Conservation (phyloP, 2,329 filamentous ascomycete genomes). For the Chaetomiaceae sp. region DNA sequence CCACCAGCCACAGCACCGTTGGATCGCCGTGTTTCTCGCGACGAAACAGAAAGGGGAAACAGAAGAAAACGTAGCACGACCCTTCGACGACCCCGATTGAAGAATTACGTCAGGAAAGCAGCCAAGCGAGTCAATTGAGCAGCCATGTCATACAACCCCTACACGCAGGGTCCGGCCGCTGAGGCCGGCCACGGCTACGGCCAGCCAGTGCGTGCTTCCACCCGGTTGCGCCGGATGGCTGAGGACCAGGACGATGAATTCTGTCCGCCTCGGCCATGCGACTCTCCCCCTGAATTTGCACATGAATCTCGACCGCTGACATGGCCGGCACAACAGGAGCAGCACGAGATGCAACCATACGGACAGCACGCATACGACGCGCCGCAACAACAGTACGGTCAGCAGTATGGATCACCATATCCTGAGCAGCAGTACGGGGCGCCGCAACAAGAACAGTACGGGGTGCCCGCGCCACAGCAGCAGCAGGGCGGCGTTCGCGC, state of each 20-base stretch:
- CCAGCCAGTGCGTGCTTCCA: constrained; percentile 40
- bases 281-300: neutral
- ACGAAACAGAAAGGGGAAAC: too few relatives aligned
- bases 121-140: constrained; percentile 9
- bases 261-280: neutral
- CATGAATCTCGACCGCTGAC: constrained; percentile 7
- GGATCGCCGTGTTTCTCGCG: neutral
- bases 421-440: constrained; percentile 20
- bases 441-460: constrained; percentile 11
- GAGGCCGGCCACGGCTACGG: constrained; percentile 44
- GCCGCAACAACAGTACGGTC: constrained; percentile 4
- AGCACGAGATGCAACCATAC: constrained; percentile 54
- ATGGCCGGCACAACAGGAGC: constrained; percentile 32
- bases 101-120: constrained; percentile 15
- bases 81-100: too few relatives aligned
- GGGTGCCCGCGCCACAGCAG: neutral
- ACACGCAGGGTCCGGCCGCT: constrained; percentile 48
- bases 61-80: too few relatives aligned
- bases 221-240: constrained; percentile 3
- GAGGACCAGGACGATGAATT: neutral
- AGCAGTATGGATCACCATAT: neutral
- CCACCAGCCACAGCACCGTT: neutral
- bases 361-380: constrained; percentile 23
- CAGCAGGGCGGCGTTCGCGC: constrained; percentile 25
- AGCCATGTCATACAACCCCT: constrained; percentile 58